Evolutionary conservation across 495 filamentous ascomycete species (phyloP).

Genomic region (Neurospora sp.): DNA sequence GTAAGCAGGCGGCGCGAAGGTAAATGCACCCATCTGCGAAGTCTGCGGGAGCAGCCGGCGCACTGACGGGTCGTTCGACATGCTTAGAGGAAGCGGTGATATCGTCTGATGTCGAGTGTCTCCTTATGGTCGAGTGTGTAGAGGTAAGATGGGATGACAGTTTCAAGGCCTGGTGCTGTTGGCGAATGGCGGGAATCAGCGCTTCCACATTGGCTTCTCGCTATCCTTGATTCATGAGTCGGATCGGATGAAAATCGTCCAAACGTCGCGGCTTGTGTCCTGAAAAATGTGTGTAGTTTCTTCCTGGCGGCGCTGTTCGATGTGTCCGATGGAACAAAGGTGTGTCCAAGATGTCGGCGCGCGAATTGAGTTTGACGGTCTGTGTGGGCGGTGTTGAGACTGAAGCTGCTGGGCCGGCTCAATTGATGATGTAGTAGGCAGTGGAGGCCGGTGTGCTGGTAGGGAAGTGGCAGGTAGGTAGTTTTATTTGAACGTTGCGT

Average conservation of each 20-base stretch:
- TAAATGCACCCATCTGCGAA: conserved; percentile 46
- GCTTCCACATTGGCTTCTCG: background rate
- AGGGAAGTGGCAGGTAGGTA: background rate
- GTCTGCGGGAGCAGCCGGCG: conserved; percentile 49
- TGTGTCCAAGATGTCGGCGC: background rate
- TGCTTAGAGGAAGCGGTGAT: conserved; percentile 2
- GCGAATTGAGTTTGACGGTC: background rate
- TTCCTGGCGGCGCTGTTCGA: background rate
- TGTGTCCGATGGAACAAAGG: background rate
- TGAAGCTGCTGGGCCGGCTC: background rate
- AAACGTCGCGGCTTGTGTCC: background rate
- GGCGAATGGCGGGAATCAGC: background rate
- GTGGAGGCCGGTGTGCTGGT: background rate
- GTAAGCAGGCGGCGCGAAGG: conserved; percentile 46
- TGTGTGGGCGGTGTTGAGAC: background rate
- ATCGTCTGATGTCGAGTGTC: background rate
- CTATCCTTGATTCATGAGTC: background rate
- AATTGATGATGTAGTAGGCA: background rate
- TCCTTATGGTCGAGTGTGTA: background rate
- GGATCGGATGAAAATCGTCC: background rate
- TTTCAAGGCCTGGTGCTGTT: background rate
- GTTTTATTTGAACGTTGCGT: background rate
- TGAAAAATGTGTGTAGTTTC: background rate
- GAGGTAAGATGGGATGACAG: background rate
- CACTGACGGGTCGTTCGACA: conserved; percentile 46